Evolutionary conservation across 306 rosid genomes (phyloP), one percentile per base, ranked within the genome.

Genomic region (Cicer pinnatifidum): DNA sequence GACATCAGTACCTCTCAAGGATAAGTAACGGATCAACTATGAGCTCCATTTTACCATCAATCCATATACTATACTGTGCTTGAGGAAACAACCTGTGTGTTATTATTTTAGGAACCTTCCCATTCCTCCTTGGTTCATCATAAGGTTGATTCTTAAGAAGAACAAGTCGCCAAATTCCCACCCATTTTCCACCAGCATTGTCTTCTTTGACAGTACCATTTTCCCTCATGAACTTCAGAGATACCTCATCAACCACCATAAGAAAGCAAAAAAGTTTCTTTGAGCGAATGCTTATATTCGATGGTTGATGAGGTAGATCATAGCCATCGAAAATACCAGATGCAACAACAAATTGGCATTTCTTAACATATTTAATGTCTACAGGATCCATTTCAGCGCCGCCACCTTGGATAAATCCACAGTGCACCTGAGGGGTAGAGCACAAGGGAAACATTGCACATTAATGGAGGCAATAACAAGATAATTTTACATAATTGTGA

Each of bases 11-110:
- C 98, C 97, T 91, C 83, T 94, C 99, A 61, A 94, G 92, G 37
- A 91, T 90, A 71, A 81, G 95, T 86, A 94, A 71, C 13, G 99
- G 97, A 84, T 94, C 99, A 54, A 91, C 97, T 40, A 94, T 72
- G 69, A 91, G 87, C 90, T 91, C 99, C 99, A 94, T 94, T 86
- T 94, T 94, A 77, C 97, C 98, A 86, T 94, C 98, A 19, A 94
- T 90, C 99, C 99, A 94, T 66, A 94, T 91, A 82, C 97, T 91
- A 79, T 94, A 91, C 71, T 85, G 99, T 59, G 97, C 91, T 65
- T 88, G 86, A 77, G 98, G 96, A 85, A 86, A 93, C 65, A 93
- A 71, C 53, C 96, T 87, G 81, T 93, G 98, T 48, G 93, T 91
- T 86, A 93, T 20, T 66, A 93, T 93, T 84, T 93, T 93, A 9